phyloP scores from a whole-genome alignment of 2,329 filamentous ascomycete genomes.

The Colletotrichum lindemuthianum region DNA sequence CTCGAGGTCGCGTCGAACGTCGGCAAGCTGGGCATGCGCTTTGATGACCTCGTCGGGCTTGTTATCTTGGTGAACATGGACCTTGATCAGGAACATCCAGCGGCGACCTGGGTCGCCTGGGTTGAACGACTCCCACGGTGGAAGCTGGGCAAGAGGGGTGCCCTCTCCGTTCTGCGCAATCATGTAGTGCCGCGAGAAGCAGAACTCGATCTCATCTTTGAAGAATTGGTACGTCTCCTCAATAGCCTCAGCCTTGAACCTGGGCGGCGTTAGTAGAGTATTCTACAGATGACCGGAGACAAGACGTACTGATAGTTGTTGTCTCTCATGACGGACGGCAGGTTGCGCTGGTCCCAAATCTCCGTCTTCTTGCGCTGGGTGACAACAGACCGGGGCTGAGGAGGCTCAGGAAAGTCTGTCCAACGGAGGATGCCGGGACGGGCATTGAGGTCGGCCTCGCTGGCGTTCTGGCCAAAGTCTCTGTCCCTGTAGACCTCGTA shows the following conservation, averaged over 20 bases:
- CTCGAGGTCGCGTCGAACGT: conserved; percentile 57
- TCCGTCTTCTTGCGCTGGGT: conserved; percentile 66
- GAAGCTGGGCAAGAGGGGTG: conserved; percentile 51
- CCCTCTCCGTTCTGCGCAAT: conserved; percentile 46
- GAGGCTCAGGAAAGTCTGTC: conserved; percentile 70
- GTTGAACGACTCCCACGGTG: conserved; percentile 57
- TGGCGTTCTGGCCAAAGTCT: conserved; percentile 54
- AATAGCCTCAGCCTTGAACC: conserved; percentile 63
- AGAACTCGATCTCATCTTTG: conserved; percentile 64
- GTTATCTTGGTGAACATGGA: conserved; percentile 65
- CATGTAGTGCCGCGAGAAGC: conserved; percentile 59
- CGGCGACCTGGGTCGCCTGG: conserved; percentile 59
- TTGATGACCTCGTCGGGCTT: conserved; percentile 67
- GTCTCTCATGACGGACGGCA: conserved; percentile 59
- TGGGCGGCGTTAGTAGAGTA: conserved; percentile 39
- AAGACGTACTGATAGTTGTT: conserved; percentile 60
- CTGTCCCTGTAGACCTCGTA: conserved; percentile 62
- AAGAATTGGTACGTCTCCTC: conserved; percentile 66
- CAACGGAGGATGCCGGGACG: conserved; percentile 62
- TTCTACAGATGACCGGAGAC: too few species aligned
- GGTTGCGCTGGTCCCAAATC: conserved; percentile 60
- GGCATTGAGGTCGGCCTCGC: conserved; percentile 52
- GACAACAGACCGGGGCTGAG: conserved; percentile 54
- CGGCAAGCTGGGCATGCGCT: conserved; percentile 61
- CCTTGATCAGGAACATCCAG: conserved; percentile 67